These are phyloP conservation scores for Haplographium delicatum DNA, from an alignment of 495 filamentous ascomycete genomes.

Conservation along the genomic window DNA sequence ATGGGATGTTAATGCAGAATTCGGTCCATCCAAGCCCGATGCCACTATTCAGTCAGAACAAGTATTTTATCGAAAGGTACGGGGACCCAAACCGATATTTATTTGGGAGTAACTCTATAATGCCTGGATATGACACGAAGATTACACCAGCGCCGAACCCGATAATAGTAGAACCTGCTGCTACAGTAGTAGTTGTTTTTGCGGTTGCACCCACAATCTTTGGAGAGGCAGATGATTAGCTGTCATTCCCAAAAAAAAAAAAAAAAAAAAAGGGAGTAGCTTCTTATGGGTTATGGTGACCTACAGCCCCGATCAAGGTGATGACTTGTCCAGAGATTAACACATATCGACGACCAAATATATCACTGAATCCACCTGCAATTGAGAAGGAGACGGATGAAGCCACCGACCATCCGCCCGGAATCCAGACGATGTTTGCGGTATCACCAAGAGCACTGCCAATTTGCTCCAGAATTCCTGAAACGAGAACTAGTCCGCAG, in stretches of 20 bases:
- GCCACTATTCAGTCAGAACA: conserved; percentile 12
- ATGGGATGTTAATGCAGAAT: conserved; percentile 20
- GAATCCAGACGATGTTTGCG: conserved; percentile 28
- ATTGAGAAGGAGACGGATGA: conserved; percentile 27
- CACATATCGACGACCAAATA: conserved; percentile 30
- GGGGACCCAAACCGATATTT: conserved; percentile 17
- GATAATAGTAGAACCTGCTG: conserved; percentile 25
- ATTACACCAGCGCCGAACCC: conserved; percentile 25
- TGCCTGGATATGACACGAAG: conserved; percentile 24
- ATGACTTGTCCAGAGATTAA: conserved; percentile 24
- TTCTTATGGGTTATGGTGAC: no score
- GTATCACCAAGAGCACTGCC: conserved; percentile 10
- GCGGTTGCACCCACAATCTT: conserved; percentile 29
- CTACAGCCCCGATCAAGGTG: conserved; percentile 24
- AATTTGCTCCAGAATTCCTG: conserved; percentile 17
- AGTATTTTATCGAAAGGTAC: neutral
- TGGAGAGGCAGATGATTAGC: conserved; percentile 9
- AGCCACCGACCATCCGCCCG: conserved; percentile 24
- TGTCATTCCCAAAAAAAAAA: neutral
- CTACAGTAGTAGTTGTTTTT: conserved; percentile 20
- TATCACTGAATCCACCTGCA: conserved; percentile 29
- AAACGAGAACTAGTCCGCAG: conserved; percentile 11
- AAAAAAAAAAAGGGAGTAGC: no score
- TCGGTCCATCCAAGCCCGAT: conserved; percentile 16
- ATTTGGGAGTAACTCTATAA: conserved; percentile 24